phyloP scores from a whole-genome alignment of 2,329 filamentous ascomycete genomes.

The Aspergillus japonicus region DNA sequence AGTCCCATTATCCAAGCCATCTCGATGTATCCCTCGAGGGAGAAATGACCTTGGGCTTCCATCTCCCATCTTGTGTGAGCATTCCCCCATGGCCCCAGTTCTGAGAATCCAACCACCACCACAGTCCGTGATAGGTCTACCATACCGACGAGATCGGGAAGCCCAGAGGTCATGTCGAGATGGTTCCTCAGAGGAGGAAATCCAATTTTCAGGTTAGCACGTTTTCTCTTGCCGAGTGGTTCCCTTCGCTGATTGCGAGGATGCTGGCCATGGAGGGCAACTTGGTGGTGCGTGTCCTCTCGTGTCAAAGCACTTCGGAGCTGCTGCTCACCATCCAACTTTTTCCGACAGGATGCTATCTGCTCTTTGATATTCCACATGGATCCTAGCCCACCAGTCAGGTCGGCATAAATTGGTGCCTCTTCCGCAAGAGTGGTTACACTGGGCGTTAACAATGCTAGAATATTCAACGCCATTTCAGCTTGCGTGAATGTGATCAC shows the following conservation, averaged over 20 bases:
- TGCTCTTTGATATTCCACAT: conserved; percentile 29
- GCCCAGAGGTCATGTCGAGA: conserved; percentile 2
- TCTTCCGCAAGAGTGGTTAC: conserved; percentile 33
- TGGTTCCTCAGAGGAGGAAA: conserved; percentile 9
- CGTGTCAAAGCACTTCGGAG: conserved; percentile 23
- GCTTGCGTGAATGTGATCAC: conserved; percentile 41
- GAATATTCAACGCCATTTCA: conserved; percentile 46
- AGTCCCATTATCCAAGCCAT: conserved; percentile 99
- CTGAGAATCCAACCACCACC: conserved; percentile 43
- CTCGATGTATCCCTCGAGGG: conserved; percentile 93
- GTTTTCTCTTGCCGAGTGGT: background rate
- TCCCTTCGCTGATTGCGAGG: background rate
- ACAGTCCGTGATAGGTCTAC: conserved; percentile 39
- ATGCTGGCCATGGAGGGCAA: background rate
- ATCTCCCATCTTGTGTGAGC: conserved; percentile 98
- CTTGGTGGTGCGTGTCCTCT: conserved; percentile 20
- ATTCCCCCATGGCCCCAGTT: conserved; percentile 81
- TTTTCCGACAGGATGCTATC: conserved; percentile 21
- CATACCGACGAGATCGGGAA: conserved; percentile 27
- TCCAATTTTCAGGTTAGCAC: conserved; percentile 10
- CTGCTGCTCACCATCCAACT: conserved; percentile 18
- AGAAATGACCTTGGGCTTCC: conserved; percentile 95
- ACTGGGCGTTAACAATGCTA: conserved; percentile 33
- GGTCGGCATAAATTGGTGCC: conserved; percentile 39
- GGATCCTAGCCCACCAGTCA: conserved; percentile 38